Evolutionary conservation across 352 stramenopile genomes (phyloP).

Genomic region (Aphanomyces astaci): DNA sequence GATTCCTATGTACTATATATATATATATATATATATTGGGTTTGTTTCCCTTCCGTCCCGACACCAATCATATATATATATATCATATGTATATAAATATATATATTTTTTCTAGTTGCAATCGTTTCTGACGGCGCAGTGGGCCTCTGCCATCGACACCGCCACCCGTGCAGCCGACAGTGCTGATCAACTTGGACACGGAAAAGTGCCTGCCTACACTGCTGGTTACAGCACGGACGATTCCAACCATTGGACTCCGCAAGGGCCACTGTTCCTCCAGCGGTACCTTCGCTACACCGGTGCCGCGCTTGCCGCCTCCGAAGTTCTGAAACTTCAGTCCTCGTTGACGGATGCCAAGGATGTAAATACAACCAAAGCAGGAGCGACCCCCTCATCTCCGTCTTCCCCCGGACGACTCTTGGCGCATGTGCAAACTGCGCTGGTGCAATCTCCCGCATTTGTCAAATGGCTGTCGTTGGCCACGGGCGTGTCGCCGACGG

Average conservation of each 20-base stretch:
- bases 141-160: slow-evolving; percentile 38
- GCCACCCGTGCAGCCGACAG: slow-evolving; percentile 33
- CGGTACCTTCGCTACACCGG: slow-evolving; percentile 8
- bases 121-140: slow-evolving; percentile 70
- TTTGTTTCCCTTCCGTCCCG: too few relatives aligned
- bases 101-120: slow-evolving; percentile 78
- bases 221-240: slow-evolving; percentile 20
- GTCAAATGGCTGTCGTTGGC: slow-evolving; percentile 40
- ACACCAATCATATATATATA: too few relatives aligned
- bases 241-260: background rate
- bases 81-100: too few relatives aligned
- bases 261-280: slow-evolving; percentile 14
- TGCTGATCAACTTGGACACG: slow-evolving; percentile 43
- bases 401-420: background rate
- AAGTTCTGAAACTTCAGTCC: too few relatives aligned
- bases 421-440: slow-evolving; percentile 14
- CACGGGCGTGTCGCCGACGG: slow-evolving; percentile 38
- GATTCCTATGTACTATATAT: too few relatives aligned
- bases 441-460: slow-evolving; percentile 60
- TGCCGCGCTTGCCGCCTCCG: background rate
- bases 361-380: too few relatives aligned
- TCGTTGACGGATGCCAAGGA: too few relatives aligned
- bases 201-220: slow-evolving; percentile 28
- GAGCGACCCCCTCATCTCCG: background rate
- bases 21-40: too few relatives aligned